Evolutionary conservation across 768 basidiomycete genomes (phyloP).

Genomic region (Pholiota conissans): DNA sequence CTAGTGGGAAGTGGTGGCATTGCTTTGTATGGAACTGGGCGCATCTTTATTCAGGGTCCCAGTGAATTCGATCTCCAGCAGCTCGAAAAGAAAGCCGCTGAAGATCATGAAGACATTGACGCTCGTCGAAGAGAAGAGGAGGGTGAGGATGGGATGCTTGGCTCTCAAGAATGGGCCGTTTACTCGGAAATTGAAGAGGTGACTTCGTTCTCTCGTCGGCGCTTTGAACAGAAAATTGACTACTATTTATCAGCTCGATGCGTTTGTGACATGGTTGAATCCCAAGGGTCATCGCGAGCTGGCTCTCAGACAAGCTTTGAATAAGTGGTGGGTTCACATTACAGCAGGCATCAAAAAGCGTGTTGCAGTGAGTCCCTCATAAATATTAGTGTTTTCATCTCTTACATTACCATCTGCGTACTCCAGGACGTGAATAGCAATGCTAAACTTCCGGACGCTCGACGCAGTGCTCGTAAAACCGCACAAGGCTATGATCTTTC

Average conservation of each 20-base stretch:
- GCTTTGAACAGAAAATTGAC: conserved; percentile 9
- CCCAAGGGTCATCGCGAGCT: conserved; percentile 88
- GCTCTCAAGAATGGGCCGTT: conserved; percentile 85
- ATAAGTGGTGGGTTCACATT: conserved; percentile 85
- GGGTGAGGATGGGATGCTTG: conserved; percentile 72
- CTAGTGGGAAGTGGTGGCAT: conserved; percentile 78
- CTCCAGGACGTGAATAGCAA: conserved; percentile 66
- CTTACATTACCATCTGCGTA: conserved; percentile 14
- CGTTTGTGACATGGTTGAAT: conserved; percentile 88
- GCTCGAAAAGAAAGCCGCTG: conserved; percentile 56
- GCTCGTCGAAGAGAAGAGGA: conserved; percentile 75
- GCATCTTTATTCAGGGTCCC: conserved; percentile 92
- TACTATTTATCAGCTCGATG: conserved; percentile 60
- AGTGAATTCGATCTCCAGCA: conserved; percentile 78
- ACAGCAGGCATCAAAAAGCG: conserved; percentile 78
- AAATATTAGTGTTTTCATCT: conserved; percentile 5
- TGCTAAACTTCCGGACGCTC: conserved; percentile 75
- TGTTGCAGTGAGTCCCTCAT: conserved; percentile 53
- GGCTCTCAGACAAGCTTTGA: conserved; percentile 71
- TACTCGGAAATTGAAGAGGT: conserved; percentile 90
- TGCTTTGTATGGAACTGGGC: conserved; percentile 83
- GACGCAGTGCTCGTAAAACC: conserved; percentile 74
- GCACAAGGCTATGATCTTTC: conserved; percentile 59
- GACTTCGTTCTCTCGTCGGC: conserved; percentile 23
- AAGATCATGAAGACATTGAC: conserved; percentile 57